Percentiles rank a stretch among this genome's conserved stretches.
Evolutionary conservation across 352 stramenopile species (phyloP).

Genomic region (Globisporangium megalacanthum): DNA sequence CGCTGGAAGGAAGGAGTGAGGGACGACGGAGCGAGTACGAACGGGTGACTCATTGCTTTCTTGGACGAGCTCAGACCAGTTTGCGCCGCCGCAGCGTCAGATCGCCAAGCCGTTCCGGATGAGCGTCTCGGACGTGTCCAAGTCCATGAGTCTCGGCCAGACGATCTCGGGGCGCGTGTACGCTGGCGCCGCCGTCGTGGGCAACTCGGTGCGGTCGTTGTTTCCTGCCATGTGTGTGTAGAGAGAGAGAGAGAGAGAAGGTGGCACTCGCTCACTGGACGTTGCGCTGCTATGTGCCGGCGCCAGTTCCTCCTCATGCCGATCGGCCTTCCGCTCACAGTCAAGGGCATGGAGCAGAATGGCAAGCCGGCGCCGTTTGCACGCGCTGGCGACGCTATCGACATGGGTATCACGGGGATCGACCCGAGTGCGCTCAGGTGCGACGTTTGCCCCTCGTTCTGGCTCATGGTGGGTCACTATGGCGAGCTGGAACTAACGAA

Average conservation of each 20-base stretch:
- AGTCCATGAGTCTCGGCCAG: conserved; percentile 76
- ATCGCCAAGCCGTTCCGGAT: conserved; percentile 85
- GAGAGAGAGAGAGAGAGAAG: too few species aligned
- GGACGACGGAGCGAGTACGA: background rate
- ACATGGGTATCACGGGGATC: conserved; percentile 73
- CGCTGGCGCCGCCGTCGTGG: conserved; percentile 53
- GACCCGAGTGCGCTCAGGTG: conserved; percentile 65
- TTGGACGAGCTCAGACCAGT: conserved; percentile 39
- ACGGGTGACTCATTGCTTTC: conserved; percentile 9
- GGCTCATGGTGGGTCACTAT: background rate
- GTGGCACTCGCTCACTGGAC: too few species aligned
- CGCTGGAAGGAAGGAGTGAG: too few species aligned
- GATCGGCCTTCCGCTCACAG: conserved; percentile 37
- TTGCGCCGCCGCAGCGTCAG: conserved; percentile 65
- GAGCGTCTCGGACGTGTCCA: conserved; percentile 80
- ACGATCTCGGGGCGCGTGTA: conserved; percentile 86
- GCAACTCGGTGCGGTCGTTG: conserved; percentile 49
- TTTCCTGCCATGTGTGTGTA: too few species aligned
- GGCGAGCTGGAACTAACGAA: background rate
- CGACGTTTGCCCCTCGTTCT: background rate
- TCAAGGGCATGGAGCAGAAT: conserved; percentile 82
- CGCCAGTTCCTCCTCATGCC: conserved; percentile 60
- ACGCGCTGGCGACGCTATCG: conserved; percentile 70
- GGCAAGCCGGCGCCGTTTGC: conserved; percentile 51
- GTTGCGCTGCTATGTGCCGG: background rate